Evolutionary conservation across 257 asterid genomes (phyloP).

Genomic region (Paulownia fortunei): DNA sequence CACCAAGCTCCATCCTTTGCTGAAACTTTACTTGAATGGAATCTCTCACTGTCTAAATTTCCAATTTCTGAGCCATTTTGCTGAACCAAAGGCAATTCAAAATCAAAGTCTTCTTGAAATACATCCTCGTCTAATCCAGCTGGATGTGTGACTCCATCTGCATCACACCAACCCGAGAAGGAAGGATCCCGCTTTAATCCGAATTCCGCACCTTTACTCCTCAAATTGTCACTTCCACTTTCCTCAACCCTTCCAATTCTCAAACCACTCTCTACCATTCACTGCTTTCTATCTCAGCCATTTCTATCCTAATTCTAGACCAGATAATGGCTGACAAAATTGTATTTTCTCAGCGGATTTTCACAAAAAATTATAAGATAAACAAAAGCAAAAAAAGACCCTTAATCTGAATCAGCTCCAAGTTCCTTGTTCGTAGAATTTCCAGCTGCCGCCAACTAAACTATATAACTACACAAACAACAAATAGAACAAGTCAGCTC

Average conservation of each 20-base stretch:
- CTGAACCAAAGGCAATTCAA: constrained; percentile 40
- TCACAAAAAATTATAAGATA: neutral
- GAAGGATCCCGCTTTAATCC: constrained; percentile 41
- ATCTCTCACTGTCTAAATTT: constrained; percentile 38
- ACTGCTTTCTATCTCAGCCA: constrained; percentile 18
- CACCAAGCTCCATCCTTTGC: constrained; percentile 58
- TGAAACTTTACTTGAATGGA: constrained; percentile 28
- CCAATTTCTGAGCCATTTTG: constrained; percentile 33
- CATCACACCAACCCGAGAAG: constrained; percentile 63
- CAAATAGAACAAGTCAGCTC: neutral
- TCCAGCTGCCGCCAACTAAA: neutral
- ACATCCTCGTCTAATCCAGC: constrained; percentile 33
- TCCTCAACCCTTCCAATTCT: constrained; percentile 42
- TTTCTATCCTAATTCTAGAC: constrained; percentile 20
- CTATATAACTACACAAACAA: neutral
- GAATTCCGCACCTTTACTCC: constrained; percentile 31
- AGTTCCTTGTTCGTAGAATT: constrained; percentile 9
- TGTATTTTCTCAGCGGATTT: neutral
- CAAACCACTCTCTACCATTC: constrained; percentile 45
- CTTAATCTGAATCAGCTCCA: neutral
- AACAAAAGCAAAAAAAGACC: neutral
- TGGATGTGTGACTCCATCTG: constrained; percentile 34
- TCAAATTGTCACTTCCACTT: constrained; percentile 32
- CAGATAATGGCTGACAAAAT: neutral
- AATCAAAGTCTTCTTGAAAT: constrained; percentile 37